A percentile compares a stretch with the other conserved stretches of the same genome.
phyloP scores from a whole-genome alignment of 805 yeast species.

The Torulaspora delbrueckii region DNA sequence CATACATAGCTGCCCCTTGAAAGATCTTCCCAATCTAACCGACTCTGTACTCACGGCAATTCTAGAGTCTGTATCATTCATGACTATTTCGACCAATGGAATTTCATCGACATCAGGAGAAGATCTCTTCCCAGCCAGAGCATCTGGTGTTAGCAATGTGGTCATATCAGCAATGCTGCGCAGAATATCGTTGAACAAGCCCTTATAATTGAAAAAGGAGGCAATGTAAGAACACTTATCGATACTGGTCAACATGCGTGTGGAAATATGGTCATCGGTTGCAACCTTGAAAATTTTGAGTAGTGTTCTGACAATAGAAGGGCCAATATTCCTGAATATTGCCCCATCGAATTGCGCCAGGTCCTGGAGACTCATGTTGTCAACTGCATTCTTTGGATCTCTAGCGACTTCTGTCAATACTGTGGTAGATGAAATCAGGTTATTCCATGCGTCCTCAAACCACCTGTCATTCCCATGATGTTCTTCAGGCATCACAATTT shows the following conservation, averaged over 20 bases:
- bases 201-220: constrained; percentile 50
- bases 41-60: constrained; percentile 78
- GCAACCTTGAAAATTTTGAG: constrained; percentile 82
- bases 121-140: constrained; percentile 16
- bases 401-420: constrained; percentile 31
- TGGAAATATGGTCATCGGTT: constrained; percentile 81
- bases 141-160: constrained; percentile 38
- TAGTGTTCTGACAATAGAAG: constrained; percentile 63
- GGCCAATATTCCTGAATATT: constrained; percentile 60
- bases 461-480: constrained; percentile 89
- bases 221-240: constrained; percentile 83
- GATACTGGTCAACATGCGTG: constrained; percentile 79
- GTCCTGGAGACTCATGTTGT: constrained; percentile 23
- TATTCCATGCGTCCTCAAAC: constrained; percentile 86
- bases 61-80: constrained; percentile 49
- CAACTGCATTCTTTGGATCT: constrained; percentile 20
- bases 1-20: constrained; percentile 85
- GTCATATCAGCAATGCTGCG: constrained; percentile 64
- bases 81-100: constrained; percentile 39
- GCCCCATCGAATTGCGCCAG: constrained; percentile 61
- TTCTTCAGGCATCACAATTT: constrained; percentile 96
- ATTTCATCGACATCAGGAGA: constrained; percentile 31
- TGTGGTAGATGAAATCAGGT: constrained; percentile 45
- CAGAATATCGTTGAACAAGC: constrained; percentile 62
- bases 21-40: constrained; percentile 80